phyloP scores from a whole-genome alignment of 2,329 filamentous ascomycete species.

The Aaosphaeria arxii region DNA sequence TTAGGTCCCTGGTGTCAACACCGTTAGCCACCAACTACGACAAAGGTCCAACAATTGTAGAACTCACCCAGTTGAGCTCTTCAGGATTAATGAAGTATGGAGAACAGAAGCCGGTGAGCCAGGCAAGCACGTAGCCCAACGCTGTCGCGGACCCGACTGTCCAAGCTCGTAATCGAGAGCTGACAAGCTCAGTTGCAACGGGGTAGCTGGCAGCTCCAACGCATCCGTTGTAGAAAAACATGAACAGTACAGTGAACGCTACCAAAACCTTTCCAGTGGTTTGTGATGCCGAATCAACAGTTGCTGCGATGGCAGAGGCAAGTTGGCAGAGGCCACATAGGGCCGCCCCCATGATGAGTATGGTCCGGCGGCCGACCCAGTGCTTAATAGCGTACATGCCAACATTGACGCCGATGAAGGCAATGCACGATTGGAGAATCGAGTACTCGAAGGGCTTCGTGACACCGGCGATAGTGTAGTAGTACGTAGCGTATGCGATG shows the following conservation, averaged over 20 bases:
- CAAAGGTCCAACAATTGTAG: not conserved
- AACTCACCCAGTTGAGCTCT: slow-evolving; percentile 36
- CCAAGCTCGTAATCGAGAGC: slow-evolving; percentile 34
- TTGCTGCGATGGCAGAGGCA: slow-evolving; percentile 40
- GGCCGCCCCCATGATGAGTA: slow-evolving; percentile 48
- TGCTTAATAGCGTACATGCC: slow-evolving; percentile 50
- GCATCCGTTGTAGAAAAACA: slow-evolving; percentile 35
- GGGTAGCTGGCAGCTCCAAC: slow-evolving; percentile 32
- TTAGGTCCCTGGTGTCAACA: slow-evolving; percentile 12
- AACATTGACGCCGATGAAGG: slow-evolving; percentile 48
- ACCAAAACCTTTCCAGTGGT: slow-evolving; percentile 24
- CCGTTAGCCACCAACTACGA: not conserved
- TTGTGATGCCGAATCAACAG: slow-evolving; percentile 17
- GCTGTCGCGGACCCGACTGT: slow-evolving; percentile 33
- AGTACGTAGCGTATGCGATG: slow-evolving; percentile 52
- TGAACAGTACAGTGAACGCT: slow-evolving; percentile 35
- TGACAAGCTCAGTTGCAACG: slow-evolving; percentile 28
- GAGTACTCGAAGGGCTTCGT: slow-evolving; percentile 46
- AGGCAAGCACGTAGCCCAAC: slow-evolving; percentile 35
- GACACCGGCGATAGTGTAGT: slow-evolving; percentile 18
- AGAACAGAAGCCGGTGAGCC: slow-evolving; percentile 35
- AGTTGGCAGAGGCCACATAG: slow-evolving; percentile 47
- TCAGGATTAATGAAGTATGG: slow-evolving; percentile 41
- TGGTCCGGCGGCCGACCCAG: slow-evolving; percentile 45
- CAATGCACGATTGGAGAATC: slow-evolving; percentile 51